Evolutionary conservation across 176 grass and related monocot genomes (phyloP), one percentile per base, ranked within the genome.

Genomic region (Stipa capillata): DNA sequence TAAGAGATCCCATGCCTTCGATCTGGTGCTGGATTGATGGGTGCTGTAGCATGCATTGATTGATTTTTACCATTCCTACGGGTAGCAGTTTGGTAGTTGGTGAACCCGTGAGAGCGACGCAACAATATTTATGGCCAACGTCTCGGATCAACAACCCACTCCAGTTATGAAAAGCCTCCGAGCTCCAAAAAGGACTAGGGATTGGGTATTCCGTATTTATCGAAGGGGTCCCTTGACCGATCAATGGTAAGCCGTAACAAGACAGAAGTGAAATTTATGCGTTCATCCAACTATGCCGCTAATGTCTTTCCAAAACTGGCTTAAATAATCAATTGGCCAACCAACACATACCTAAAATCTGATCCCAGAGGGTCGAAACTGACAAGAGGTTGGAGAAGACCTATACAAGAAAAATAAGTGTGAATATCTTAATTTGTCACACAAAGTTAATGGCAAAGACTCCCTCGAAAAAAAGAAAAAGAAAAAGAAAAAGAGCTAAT

Each of bases 281-380:
- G 20, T 53, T 27, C 21, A 57, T 79, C 76, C 10, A 84, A 78
- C 73, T 85, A 78, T 35, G 77, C 69, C 28, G 49, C 69, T 39
- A 33, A 33, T 74, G 37, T 31, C 36, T 47, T 65, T 65, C 35
- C 84, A 66, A 73, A 42, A 41, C 7, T 57, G 57, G 36, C 74
- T 70, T 7, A 8, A 60, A 21, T 33, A 32, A 52, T 74, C n/a
- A 13, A 43, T 71, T 63, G 21, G 13, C 21, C 25, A 50, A 24
- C 49, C 31, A 47, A 50, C 31, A 5, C 43, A 15, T 25, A 20
- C 35, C 37, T 39, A 27, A 6, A 67, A 31, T 48, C 21, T 65
- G 71, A 39, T 86, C 72, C 2, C n/a, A 28, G 29, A 50, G 23
- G n/a, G 31, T 20, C 14, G 16, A 70, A 37, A 7, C 41, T 48